Conservation (phyloP, 2,329 filamentous ascomycete species). For the Ceratocystis cacaofunesta region DNA sequence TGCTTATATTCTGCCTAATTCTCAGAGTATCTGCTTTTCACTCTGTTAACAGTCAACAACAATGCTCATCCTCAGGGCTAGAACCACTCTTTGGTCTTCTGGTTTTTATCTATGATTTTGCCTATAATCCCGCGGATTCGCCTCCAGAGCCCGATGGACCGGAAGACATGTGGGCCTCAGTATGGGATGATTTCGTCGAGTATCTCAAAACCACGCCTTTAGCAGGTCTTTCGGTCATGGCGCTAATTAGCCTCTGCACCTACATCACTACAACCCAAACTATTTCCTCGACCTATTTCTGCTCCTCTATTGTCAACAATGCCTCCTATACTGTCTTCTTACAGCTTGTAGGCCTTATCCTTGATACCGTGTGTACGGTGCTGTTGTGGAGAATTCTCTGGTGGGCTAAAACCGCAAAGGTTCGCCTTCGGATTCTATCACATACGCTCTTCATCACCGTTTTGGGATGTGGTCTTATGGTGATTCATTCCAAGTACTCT, state of each 20-base stretch:
- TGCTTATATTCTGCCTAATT: slow-evolving; percentile 31
- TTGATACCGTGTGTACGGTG: slow-evolving; percentile 34
- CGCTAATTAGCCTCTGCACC: slow-evolving; percentile 30
- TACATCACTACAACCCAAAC: slow-evolving; percentile 25
- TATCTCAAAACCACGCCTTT: slow-evolving; percentile 29
- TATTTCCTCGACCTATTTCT: slow-evolving; percentile 34
- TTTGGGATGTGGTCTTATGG: slow-evolving; percentile 7
- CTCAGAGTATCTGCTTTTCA: slow-evolving; percentile 35
- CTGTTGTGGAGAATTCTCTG: slow-evolving; percentile 37
- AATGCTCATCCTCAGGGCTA: slow-evolving; percentile 36
- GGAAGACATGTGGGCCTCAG: slow-evolving; percentile 35
- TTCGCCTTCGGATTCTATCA: slow-evolving; percentile 32
- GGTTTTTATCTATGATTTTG: slow-evolving; percentile 15
- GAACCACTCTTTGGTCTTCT: slow-evolving; percentile 26
- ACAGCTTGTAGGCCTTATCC: slow-evolving; percentile 31
- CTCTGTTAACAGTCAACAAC: slow-evolving; percentile 31
- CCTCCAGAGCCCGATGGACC: slow-evolving; percentile 22
- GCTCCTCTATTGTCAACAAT: slow-evolving; percentile 31
- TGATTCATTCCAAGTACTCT: slow-evolving; percentile 11
- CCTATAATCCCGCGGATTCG: not conserved
- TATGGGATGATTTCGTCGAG: slow-evolving; percentile 32
- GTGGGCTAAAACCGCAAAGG: slow-evolving; percentile 35
- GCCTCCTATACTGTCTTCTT: slow-evolving; percentile 26
- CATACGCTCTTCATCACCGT: slow-evolving; percentile 26
- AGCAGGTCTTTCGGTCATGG: slow-evolving; percentile 18